phyloP scores from a whole-genome alignment of 2,329 filamentous ascomycete genomes.

The Scytalidium sp. region DNA sequence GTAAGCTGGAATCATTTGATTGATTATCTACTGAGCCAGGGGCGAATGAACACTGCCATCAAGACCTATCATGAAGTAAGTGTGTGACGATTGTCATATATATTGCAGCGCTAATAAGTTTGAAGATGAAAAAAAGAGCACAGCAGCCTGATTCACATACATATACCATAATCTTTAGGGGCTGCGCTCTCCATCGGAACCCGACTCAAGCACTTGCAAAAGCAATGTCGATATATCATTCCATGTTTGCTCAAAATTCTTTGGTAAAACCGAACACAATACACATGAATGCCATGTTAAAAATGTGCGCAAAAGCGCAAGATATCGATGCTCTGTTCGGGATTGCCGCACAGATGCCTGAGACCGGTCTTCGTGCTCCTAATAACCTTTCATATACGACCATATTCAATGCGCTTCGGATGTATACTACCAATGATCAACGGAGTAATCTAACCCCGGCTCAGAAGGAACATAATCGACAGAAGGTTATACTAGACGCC shows the following conservation, averaged over 20 bases:
- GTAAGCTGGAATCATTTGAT: conserved; percentile 91
- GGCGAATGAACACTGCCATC: conserved; percentile 61
- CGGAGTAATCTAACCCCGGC: conserved; percentile 23
- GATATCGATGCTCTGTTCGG: conserved; percentile 81
- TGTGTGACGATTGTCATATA: too few relatives aligned
- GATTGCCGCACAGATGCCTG: conserved; percentile 69
- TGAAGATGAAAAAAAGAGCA: conserved; percentile 88
- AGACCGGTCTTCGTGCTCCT: conserved; percentile 58
- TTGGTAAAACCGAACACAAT: conserved; percentile 70
- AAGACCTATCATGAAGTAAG: conserved; percentile 85
- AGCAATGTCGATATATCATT: conserved; percentile 74
- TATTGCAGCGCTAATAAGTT: conserved; percentile 12
- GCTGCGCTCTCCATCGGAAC: conserved; percentile 62
- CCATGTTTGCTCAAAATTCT: conserved; percentile 62
- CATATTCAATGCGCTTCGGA: conserved; percentile 73
- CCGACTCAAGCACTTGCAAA: conserved; percentile 59
- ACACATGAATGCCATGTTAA: conserved; percentile 85
- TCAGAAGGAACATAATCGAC: conserved; percentile 27
- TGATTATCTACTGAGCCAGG: conserved; percentile 61
- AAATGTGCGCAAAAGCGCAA: conserved; percentile 70
- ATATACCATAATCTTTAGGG: conserved; percentile 79
- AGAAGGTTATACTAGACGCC: conserved; percentile 59
- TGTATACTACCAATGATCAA: conserved; percentile 31
- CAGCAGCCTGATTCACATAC: conserved; percentile 79
- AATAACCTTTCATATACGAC: conserved; percentile 76